phyloP scores from a whole-genome alignment of 768 basidiomycete species.

The Trametes cubensis region DNA sequence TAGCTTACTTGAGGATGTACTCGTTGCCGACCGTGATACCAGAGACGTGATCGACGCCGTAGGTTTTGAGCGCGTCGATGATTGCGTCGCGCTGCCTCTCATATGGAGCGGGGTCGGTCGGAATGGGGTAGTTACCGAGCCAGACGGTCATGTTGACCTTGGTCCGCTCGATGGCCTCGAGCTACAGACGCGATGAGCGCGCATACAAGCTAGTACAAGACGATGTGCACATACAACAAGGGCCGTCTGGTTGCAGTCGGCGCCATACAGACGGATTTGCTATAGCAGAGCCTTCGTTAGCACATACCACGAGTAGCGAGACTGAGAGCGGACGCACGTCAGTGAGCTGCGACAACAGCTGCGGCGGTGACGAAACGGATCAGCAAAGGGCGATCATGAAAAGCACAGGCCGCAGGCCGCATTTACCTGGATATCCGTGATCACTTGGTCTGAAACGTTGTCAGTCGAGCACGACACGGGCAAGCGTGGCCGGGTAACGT shows the following conservation, averaged over 20 bases:
- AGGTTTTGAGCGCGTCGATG: constrained; percentile 68
- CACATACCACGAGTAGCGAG: not conserved
- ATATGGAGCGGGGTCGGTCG: constrained; percentile 74
- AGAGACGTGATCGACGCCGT: constrained; percentile 71
- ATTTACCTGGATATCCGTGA: constrained; percentile 69
- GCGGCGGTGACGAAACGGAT: constrained; percentile 9
- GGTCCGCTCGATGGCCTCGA: constrained; percentile 89
- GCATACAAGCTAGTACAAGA: not conserved
- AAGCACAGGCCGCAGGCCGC: not conserved
- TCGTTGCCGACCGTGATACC: constrained; percentile 95
- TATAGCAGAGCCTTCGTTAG: constrained; percentile 16
- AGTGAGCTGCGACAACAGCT: constrained; percentile 87
- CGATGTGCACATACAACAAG: constrained; percentile 56
- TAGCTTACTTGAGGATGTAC: constrained; percentile 73
- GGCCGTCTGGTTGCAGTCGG: constrained; percentile 83
- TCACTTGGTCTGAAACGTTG: constrained; percentile 49
- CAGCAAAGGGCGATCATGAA: not conserved
- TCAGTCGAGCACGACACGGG: not conserved
- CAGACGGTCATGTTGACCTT: constrained; percentile 85
- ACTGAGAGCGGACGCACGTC: constrained; percentile 38
- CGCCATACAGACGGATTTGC: constrained; percentile 83
- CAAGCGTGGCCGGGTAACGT: constrained; percentile 22
- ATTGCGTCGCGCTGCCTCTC: constrained; percentile 70
- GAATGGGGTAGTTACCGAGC: constrained; percentile 67
- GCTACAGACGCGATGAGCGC: constrained; percentile 36